Percentiles rank a stretch among this genome's conserved stretches.
Conservation (phyloP, 768 basidiomycete species). For the Tubosaeta sp. region DNA sequence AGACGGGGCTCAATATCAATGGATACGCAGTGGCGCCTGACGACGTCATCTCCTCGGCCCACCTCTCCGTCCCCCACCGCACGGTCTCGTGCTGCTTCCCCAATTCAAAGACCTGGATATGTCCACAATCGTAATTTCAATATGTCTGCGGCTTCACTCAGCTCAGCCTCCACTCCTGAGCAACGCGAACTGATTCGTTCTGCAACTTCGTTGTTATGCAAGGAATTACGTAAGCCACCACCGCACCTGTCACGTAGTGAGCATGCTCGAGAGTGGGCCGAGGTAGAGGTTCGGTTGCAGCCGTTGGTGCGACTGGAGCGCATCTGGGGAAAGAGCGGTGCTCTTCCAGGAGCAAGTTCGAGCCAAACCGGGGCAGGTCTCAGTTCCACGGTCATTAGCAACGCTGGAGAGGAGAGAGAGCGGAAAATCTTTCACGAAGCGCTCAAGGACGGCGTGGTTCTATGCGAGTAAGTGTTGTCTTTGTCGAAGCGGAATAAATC, state of each 20-base stretch:
- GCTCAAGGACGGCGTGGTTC: slow-evolving; percentile 76
- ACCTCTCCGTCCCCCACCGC: slow-evolving; percentile 42
- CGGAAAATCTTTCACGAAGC: slow-evolving; percentile 69
- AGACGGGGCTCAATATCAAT: slow-evolving; percentile 19
- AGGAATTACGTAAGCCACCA: slow-evolving; percentile 62
- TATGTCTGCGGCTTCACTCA: slow-evolving; percentile 55
- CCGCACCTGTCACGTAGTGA: slow-evolving; percentile 48
- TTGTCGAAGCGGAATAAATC: slow-evolving; percentile 7
- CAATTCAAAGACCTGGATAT: slow-evolving; percentile 43
- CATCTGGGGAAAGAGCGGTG: slow-evolving; percentile 69
- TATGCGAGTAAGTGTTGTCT: slow-evolving; percentile 74
- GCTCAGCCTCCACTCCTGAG: slow-evolving; percentile 47
- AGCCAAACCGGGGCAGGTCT: slow-evolving; percentile 32
- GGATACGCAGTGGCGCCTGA: slow-evolving; percentile 25
- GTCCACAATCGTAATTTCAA: slow-evolving; percentile 54
- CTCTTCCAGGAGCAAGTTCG: slow-evolving; percentile 36
- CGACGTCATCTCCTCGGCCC: slow-evolving; percentile 31
- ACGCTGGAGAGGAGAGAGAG: slow-evolving; percentile 71
- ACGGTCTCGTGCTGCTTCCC: slow-evolving; percentile 43
- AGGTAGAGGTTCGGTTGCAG: slow-evolving; percentile 65
- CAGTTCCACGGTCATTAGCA: slow-evolving; percentile 36
- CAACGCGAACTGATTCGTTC: slow-evolving; percentile 65
- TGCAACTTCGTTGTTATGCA: slow-evolving; percentile 61
- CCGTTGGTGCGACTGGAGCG: slow-evolving; percentile 65
- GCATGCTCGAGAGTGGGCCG: slow-evolving; percentile 61